Evolutionary conservation across 169 alveolate genomes (phyloP), one percentile per base, ranked within the genome.

Genomic region (Babesia bovis): DNA sequence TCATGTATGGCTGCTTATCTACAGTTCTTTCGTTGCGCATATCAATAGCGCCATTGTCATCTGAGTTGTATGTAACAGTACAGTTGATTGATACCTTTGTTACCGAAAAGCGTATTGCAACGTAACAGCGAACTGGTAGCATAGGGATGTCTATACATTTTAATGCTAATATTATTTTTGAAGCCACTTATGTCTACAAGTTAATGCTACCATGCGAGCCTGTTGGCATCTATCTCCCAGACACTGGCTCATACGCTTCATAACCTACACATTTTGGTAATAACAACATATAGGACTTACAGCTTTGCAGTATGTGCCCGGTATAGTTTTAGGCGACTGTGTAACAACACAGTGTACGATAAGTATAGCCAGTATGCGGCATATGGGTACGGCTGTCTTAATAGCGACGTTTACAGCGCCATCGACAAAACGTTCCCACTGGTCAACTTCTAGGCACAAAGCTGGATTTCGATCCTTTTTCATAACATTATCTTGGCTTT

Each of bases 171-270:
- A 47, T n/a, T 69, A 58, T 42, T 35, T 65, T 36, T 40, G 57
- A 17, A 67, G 23, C 85, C 85, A 76, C 33, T 33, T 50, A 32
- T 67, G 85, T 33, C 81, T 33, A 51, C 85, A 76, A 3, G 57
- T 17, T 25, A 76, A 36, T 35, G 85, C 81, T 17, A 76, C 60
- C 3, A 58, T 30, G 33, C 85, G 63, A n/a, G 58, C 85, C 28
- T 63, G 30, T 58, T 45, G 69, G 41, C 32, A n/a, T 28, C 25
- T 21, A 50, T 76, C 85, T 21, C 85, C 85, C 44, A 76, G 63
- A 49, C 74, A 76, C 32, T 35, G 51, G 32, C 40, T 30, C 71
- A 61, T 52, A 12, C 69, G 66, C 66, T 76, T 76, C 53, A 76
- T 66, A 23, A 76, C 78, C 85, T 76, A 30, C 66, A 67, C 56